Conservation (phyloP, 352 stramenopile genomes). For the Phytophthora parvispora region DNA sequence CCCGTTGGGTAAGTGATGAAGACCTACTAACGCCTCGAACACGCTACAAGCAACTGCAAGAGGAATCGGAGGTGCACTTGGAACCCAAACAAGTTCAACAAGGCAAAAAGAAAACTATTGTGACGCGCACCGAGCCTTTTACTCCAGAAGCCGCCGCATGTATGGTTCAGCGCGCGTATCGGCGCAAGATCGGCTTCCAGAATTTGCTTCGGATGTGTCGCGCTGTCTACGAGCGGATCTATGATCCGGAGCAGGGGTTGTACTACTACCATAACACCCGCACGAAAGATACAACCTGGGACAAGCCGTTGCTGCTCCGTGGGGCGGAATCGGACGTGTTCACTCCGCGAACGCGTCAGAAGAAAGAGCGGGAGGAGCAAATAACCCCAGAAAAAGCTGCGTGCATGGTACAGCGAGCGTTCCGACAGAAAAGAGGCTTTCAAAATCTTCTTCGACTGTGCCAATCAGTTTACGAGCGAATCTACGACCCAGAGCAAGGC, state of each 20-base stretch:
- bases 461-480: slow-evolving; percentile 69
- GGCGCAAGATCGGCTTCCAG: slow-evolving; percentile 54
- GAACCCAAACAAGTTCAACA: neutral
- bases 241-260: slow-evolving; percentile 51
- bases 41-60: slow-evolving; percentile 20
- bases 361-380: slow-evolving; percentile 4
- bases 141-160: slow-evolving; percentile 49
- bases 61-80: neutral
- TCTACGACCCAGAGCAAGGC: slow-evolving; percentile 63
- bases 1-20: slow-evolving; percentile 70
- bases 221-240: slow-evolving; percentile 78
- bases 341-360: slow-evolving; percentile 37
- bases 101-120: slow-evolving; percentile 1
- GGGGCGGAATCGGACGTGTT: slow-evolving; percentile 51
- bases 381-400: slow-evolving; percentile 52
- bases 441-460: slow-evolving; percentile 52
- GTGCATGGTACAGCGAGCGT: slow-evolving; percentile 69
- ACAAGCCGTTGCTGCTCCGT: slow-evolving; percentile 67
- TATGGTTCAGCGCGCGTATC: slow-evolving; percentile 71
- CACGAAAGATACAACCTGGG: slow-evolving; percentile 76
- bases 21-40: slow-evolving; percentile 71
- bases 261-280: slow-evolving; percentile 90
- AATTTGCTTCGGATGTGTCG: slow-evolving; percentile 54
- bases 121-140: slow-evolving; percentile 15
- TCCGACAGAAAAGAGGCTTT: slow-evolving; percentile 58